Evolutionary conservation across 805 yeast genomes (phyloP), one percentile per base, ranked within the genome.

Genomic region (Pichia rugopelliculosa): DNA sequence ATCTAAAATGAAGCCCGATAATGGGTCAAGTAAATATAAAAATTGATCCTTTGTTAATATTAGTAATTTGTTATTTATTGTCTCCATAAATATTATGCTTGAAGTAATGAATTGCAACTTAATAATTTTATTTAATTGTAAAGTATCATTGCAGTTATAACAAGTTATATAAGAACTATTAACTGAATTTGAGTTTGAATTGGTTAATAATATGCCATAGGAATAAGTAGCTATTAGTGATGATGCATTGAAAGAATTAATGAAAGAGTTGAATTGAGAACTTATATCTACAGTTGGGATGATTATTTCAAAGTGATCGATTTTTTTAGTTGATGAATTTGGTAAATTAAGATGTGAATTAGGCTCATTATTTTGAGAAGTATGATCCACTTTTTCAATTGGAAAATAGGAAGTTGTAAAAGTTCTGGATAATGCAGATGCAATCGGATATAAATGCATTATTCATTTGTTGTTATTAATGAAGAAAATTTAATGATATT

Each of bases 1-100:
- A 4, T 27, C 25, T 44, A 51, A 18, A 5, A 34, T 9, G 15
- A 17, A 25, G 17, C 46, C 47, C 11, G 46, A 39, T 17, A 37
- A 15, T 6, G 43, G 39, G 39, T 50, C 53, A 18, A 47, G 4
- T 6, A 47, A 27, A n/a, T 34, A 23, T 8, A 49, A 15, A 7
- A 12, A 10, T 4, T 26, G n/a, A n/a, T 37, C n/a, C 3, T 36
- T 18, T 33, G 50, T 34, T 25, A 47, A 41, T 22, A 41, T n/a
- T 3, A 41, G 5, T 3, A 41, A 6, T 15, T 13, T 24, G 10
- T 41, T 9, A 15, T 21, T 13, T 13, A 41, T 13, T 12, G 4
- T 12, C 21, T 41, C 12, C 43, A 41, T 30, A 15, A 15, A 41
- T 21, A 41, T 30, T 27, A 41, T 41, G 20, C 30, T 20, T 17